Base-by-base conservation (phyloP, 2,329 filamentous ascomycete genomes). In the Phialophora chinensis region DNA sequence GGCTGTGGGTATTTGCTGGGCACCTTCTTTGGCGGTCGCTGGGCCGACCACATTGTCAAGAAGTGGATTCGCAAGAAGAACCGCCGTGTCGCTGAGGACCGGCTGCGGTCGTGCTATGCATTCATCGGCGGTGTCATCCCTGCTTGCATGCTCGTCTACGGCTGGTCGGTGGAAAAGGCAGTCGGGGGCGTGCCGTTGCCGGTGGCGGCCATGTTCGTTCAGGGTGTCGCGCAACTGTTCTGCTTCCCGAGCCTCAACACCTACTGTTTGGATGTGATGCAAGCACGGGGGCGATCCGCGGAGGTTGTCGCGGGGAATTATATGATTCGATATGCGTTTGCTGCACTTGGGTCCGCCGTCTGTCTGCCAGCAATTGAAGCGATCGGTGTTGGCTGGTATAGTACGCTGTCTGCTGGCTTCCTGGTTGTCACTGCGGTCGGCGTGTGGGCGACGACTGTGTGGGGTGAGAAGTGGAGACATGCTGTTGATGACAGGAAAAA, bases 271-370 rank as follows among this genome's bases (percentile, higher is more conserved):
- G 91, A 95, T 75, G 91, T 94, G 12, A 92, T 93, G 88, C 90
- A 90, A 70, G 74, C 76, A 1, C 75, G 74, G 25, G 83, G 83
- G 1, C 81, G 85, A 33, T 87, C 87, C 52, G 86, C 89, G 3
- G 91, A 95, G 74, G 90, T 94, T 3, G 87, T 92, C 52, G 90
- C 91, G 0, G 90, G 90, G 0, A 95, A 94, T 76, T 95, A 93
- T 76, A 87, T 92, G 73, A 82, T 91, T 59, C 83, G 91, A 5
- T 95, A 94, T 76, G 74, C 92, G 5, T 90, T 93, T 71, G 91
- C 88, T 0, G 91, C 90, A 11, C 78, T 86, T 4, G 90, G 87
- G 0, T 90, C 88, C 2, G 91, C 90, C 0, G 86, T 87, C 1
- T 91, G 91, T 62, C 80, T 95, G 64, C 92, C 92, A 0, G 90